Conservation (phyloP, 495 filamentous ascomycete genomes). For the Aspergillus diversus region DNA sequence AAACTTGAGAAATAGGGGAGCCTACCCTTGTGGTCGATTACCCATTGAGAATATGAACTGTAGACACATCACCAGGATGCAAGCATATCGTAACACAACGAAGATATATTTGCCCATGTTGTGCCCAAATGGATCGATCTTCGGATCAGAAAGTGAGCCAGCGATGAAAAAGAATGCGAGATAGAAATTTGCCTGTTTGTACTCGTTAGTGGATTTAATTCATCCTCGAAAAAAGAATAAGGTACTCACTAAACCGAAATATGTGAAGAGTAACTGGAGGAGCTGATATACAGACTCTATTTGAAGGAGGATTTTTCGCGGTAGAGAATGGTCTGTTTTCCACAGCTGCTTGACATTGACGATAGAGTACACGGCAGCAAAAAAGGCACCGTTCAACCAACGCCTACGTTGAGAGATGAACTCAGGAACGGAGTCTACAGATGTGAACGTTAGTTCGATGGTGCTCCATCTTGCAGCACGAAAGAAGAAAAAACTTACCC, state of each 20-base stretch:
- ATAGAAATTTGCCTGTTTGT: conserved; percentile 86
- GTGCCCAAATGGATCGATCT: conserved; percentile 88
- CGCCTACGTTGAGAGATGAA: conserved; percentile 94
- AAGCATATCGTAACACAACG: conserved; percentile 78
- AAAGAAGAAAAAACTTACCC: conserved; percentile 53
- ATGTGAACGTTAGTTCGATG: conserved; percentile 4
- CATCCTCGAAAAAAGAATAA: background rate
- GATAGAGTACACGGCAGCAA: conserved; percentile 96
- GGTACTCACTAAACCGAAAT: conserved; percentile 77
- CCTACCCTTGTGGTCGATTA: conserved; percentile 91
- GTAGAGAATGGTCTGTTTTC: conserved; percentile 87
- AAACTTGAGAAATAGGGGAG: background rate
- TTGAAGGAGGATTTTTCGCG: conserved; percentile 88
- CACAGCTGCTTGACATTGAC: conserved; percentile 94
- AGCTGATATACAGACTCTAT: conserved; percentile 97
- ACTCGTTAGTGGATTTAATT: background rate
- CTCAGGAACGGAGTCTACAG: conserved; percentile 63
- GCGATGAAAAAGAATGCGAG: conserved; percentile 98
- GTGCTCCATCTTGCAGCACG: background rate
- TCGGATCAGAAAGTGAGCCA: conserved; percentile 82
- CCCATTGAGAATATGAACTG: conserved; percentile 99
- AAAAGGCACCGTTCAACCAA: conserved; percentile 99
- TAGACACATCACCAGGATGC: conserved; percentile 83
- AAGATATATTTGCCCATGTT: conserved; percentile 85
- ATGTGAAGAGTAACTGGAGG: conserved; percentile 89